Evolutionary conservation across 1,284 basidiomycete species (phyloP), one percentile per base, ranked within the genome.

Genomic region (Mycosarcoma maydis): DNA sequence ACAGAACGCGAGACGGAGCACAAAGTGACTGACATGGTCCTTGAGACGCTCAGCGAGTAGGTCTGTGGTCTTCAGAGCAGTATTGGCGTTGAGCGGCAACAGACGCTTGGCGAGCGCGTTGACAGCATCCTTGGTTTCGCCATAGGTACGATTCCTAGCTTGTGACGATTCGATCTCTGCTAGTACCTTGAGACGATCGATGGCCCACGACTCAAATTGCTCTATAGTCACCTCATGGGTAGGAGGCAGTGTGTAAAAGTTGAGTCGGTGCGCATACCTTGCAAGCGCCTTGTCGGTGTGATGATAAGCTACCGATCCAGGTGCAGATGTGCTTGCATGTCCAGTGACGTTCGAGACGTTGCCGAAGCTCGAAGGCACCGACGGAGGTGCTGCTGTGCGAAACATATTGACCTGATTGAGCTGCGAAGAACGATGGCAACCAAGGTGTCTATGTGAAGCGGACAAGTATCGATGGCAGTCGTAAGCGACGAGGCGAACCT

Each of bases 21-120:
- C 92, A 84, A 94, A 98, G 84, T 99, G 96, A 17, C 93, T 90
- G 27, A 97, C 86, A 78, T 94, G 91, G 82, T 99, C 96, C 72
- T 87, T 89, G 80, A 86, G 86, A 62, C 96, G 86, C 81, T 98
- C 88, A n/a, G 55, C 44, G 20, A 81, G 75, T 9, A 82, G 83
- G 33, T 92, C 88, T 38, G 55, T 44, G 6, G 57, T 61, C 34
- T 72, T 71, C 66, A 54, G 87, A 84, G 24, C 83, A 10, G 87
- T 86, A 61, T 88, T 89, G 44, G 85, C 85, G 50, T 86, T 85
- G 44, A 98, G 84, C 46, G 88, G 89, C 22, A 94, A 84, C 80
- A 91, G 89, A 76, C 91, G 90, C 56, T 84, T 84, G 80, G 86
- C 88, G 68, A 91, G 88, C 1, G 77, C 68, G 3, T 82, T 82